Percentiles rank a stretch among this genome's conserved stretches.
phyloP scores from a whole-genome alignment of 768 basidiomycete species.

The Naganishia kalamii region DNA sequence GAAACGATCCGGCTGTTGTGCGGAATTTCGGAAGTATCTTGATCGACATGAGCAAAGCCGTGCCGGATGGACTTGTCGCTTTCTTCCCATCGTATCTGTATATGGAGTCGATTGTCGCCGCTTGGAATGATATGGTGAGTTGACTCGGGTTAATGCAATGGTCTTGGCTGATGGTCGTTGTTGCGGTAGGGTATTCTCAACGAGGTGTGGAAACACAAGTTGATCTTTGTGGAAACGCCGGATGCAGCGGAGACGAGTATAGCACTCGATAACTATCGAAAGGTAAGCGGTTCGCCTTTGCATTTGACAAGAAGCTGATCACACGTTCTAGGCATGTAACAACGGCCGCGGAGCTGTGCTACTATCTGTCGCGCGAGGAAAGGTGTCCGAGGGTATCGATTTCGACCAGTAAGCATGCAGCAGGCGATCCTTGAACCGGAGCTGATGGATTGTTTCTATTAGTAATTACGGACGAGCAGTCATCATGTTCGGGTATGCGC shows the following conservation, averaged over 20 bases:
- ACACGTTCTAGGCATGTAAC: constrained; percentile 71
- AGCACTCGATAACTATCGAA: constrained; percentile 90
- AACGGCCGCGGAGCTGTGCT: constrained; percentile 96
- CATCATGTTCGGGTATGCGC: constrained; percentile 99
- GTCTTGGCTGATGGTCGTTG: not conserved
- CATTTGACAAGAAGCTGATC: not conserved
- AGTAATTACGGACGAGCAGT: constrained; percentile 92
- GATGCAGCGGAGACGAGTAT: constrained; percentile 99
- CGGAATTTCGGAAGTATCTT: constrained; percentile 98
- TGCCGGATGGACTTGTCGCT: constrained; percentile 96
- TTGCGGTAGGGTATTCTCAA: constrained; percentile 79
- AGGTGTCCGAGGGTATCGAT: constrained; percentile 99
- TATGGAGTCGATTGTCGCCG: constrained; percentile 99
- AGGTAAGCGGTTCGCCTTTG: constrained; percentile 52
- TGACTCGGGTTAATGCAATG: not conserved
- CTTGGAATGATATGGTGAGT: constrained; percentile 99
- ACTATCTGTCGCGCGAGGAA: constrained; percentile 93
- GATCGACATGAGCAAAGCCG: constrained; percentile 93
- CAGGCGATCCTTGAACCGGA: not conserved
- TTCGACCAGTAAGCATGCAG: constrained; percentile 66
- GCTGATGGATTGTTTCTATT: not conserved
- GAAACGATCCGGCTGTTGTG: constrained; percentile 98
- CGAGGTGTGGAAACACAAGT: constrained; percentile 98
- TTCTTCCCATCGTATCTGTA: constrained; percentile 99
- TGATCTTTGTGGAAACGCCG: constrained; percentile 98